Evolutionary conservation across 1,284 basidiomycete genomes (phyloP).

Genomic region (Marasmius tenuissimus): DNA sequence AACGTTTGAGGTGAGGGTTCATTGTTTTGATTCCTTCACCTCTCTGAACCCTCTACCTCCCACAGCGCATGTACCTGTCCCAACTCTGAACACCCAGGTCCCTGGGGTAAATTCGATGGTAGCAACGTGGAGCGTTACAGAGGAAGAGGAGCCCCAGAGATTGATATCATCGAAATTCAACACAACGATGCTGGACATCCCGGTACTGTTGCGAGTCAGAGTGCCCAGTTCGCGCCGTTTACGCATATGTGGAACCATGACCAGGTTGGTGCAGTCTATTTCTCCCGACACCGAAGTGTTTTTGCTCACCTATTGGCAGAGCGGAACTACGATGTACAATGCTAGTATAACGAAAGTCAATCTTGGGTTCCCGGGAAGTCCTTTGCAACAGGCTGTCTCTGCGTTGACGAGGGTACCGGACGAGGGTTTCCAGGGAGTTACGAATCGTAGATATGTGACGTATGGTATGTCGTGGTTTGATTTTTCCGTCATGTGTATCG

Average conservation of each 20-base stretch:
- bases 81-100: constrained; percentile 44
- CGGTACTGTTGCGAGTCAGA: constrained; percentile 61
- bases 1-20: constrained; percentile 55
- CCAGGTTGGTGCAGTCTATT: constrained; percentile 27
- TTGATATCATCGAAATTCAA: constrained; percentile 81
- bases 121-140: constrained; percentile 29
- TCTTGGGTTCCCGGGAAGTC: constrained; percentile 46
- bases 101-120: constrained; percentile 28
- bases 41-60: constrained; percentile 26
- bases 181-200: constrained; percentile 42
- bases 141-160: constrained; percentile 80
- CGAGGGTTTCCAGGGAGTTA: constrained; percentile 55
- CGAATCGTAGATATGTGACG: constrained; percentile 43
- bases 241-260: constrained; percentile 50
- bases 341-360: constrained; percentile 52
- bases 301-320: constrained; percentile 26
- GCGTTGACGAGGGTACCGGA: constrained; percentile 47
- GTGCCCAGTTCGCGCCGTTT: constrained; percentile 68
- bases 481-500: too few relatives aligned
- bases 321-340: constrained; percentile 52
- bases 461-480: constrained; percentile 41
- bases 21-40: constrained; percentile 30
- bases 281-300: background rate
- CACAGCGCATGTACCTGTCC: constrained; percentile 45
- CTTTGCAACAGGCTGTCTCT: constrained; percentile 59